Percentiles rank a stretch among this genome's conserved stretches.
phyloP scores from a whole-genome alignment of 306 rosid species.

The Trichosanthes cucumerina region DNA sequence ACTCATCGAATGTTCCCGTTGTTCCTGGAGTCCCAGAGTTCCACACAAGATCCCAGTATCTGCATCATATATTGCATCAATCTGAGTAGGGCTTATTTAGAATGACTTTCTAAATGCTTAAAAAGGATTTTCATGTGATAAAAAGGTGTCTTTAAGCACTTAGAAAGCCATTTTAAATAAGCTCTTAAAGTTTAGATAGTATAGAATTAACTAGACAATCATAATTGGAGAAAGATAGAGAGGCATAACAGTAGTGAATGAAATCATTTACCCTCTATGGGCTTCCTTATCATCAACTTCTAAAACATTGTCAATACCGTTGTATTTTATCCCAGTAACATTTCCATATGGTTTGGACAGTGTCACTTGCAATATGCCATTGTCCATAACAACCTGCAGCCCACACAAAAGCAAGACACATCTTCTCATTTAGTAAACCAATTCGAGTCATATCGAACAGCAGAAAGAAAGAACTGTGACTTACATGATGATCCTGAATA shows the following conservation, averaged over 20 bases:
- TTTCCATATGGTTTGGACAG: slow-evolving; percentile 82
- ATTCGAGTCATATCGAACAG: background rate
- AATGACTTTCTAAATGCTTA: too few species aligned
- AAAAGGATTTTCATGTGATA: too few species aligned
- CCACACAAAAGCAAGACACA: background rate
- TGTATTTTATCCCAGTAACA: slow-evolving; percentile 67
- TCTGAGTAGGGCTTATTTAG: background rate
- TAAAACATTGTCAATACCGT: slow-evolving; percentile 67
- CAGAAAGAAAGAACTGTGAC: background rate
- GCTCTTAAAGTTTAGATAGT: background rate
- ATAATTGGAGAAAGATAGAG: background rate
- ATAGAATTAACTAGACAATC: background rate
- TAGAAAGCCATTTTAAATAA: too few species aligned
- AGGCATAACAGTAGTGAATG: background rate
- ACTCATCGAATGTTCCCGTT: slow-evolving; percentile 78
- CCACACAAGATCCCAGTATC: slow-evolving; percentile 99
- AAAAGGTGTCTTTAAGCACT: too few species aligned
- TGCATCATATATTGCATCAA: slow-evolving; percentile 4
- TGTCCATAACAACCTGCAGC: slow-evolving; percentile 84
- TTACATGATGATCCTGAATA: slow-evolving; percentile 9
- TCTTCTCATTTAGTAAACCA: background rate
- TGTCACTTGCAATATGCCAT: slow-evolving; percentile 78
- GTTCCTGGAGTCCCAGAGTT: slow-evolving; percentile 50
- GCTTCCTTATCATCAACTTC: slow-evolving; percentile 71
- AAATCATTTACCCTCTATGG: slow-evolving; percentile 63